A percentile compares a stretch with the other conserved stretches of the same genome.
phyloP scores from a whole-genome alignment of 2,329 filamentous ascomycete genomes.

The Botrytis aclada region DNA sequence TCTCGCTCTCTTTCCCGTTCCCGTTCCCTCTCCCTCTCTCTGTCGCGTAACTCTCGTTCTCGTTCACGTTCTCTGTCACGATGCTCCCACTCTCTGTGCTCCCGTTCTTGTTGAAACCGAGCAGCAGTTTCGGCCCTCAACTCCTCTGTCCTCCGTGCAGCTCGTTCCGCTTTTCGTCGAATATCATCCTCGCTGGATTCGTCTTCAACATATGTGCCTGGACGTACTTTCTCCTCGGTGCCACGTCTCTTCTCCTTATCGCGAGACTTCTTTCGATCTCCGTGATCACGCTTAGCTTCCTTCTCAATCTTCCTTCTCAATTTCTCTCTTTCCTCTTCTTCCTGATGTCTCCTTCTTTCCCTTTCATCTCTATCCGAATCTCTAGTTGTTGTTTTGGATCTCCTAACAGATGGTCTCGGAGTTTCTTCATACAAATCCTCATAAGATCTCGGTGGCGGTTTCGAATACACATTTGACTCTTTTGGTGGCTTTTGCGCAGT shows the following conservation, averaged over 20 bases:
- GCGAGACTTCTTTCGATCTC: slow-evolving; percentile 36
- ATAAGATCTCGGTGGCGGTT: slow-evolving; percentile 40
- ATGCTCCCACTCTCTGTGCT: slow-evolving; percentile 13
- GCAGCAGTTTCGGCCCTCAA: slow-evolving; percentile 19
- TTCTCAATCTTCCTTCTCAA: slow-evolving; percentile 36
- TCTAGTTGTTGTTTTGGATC: slow-evolving; percentile 33
- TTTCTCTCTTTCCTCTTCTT: slow-evolving; percentile 35
- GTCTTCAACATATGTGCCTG: slow-evolving; percentile 31
- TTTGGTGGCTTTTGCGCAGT: slow-evolving; percentile 19
- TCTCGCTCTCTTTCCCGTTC: slow-evolving; percentile 8
- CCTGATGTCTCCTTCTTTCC: slow-evolving; percentile 36
- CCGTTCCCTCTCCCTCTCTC: neutral
- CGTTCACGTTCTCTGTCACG: neutral
- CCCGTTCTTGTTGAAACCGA: slow-evolving; percentile 17
- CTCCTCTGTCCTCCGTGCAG: slow-evolving; percentile 30
- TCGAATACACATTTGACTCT: slow-evolving; percentile 34
- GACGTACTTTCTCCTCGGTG: slow-evolving; percentile 34
- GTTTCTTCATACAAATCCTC: slow-evolving; percentile 51
- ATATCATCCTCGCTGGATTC: slow-evolving; percentile 30
- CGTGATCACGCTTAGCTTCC: slow-evolving; percentile 34
- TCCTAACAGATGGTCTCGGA: slow-evolving; percentile 37
- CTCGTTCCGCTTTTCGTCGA: slow-evolving; percentile 29
- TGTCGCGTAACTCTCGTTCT: neutral
- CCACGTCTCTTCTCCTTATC: slow-evolving; percentile 43
- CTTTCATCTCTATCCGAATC: slow-evolving; percentile 36